Base-by-base conservation (phyloP, 768 basidiomycete genomes). In the Rhizopogon rudus region DNA sequence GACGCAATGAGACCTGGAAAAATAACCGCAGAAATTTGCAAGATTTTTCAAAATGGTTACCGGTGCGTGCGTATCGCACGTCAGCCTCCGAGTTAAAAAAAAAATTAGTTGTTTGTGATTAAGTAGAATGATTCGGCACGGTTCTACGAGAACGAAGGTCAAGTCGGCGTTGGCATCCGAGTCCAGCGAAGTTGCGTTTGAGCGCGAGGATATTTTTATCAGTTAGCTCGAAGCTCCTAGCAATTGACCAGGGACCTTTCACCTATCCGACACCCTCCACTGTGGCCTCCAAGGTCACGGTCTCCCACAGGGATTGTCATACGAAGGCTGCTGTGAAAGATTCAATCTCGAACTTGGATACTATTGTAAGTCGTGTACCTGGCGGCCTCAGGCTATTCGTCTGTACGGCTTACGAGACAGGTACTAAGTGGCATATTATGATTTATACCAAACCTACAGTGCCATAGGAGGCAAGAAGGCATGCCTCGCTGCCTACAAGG, bases 391-490 rank as follows among this genome's bases (percentile, higher is more conserved):
- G 6, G 8, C 25, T 22, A 44, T 17, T 25, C 12, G 25, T 39
- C 12, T 51, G 37, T 41, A 28, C 22, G 52, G 29, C 28, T 28
- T 16, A 35, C 12, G 12, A 35, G 46, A 48, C 37, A 16, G 53
- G 65, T 25, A 25, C 70, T 40, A 40, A 45, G 65, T 42, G 81
- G 78, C 73, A 41, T 81, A 83, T 61, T 67, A 82, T 50, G 87
- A 90, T 67, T 74, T 89, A 25, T 88, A 83, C 65, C 75, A 90
- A 31, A 86, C 88, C 28, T 87, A 91, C 62, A 81, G 82, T 56
- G 81, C 88, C 0, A 63, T 74, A 9, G 76, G 81, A 12, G 87
- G 85, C 4, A 79, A 72, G 28, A 75, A 79, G 52, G 73, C 73
- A 17, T 82, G 87, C 17, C 70, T n/a, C 3, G 77, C 75, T 37